phyloP scores from a whole-genome alignment of 2,329 filamentous ascomycete genomes.

The Monosporascus ibericus region DNA sequence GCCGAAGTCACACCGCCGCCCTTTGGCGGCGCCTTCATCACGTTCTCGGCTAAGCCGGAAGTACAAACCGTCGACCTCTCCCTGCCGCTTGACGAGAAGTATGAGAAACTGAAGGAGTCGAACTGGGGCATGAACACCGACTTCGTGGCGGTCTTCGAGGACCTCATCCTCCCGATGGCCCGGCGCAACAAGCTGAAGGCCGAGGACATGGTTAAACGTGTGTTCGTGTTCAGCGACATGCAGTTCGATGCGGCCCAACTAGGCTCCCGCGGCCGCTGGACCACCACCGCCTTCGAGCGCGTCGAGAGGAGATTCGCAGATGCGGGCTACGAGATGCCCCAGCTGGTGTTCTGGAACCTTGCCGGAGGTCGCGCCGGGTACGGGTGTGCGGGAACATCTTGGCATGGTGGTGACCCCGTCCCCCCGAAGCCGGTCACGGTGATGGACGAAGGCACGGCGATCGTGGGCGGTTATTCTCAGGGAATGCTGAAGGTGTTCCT shows the following conservation, averaged over 20 bases:
- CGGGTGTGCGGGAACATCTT: background rate
- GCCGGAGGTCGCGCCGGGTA: slow-evolving; percentile 32
- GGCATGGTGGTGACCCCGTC: slow-evolving; percentile 16
- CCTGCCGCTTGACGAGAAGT: slow-evolving; percentile 35
- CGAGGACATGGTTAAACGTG: slow-evolving; percentile 54
- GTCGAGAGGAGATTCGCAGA: slow-evolving; percentile 38
- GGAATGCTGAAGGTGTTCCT: slow-evolving; percentile 53
- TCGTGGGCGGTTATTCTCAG: slow-evolving; percentile 53
- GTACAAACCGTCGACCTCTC: slow-evolving; percentile 35
- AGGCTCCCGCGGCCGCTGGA: slow-evolving; percentile 24
- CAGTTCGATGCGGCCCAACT: slow-evolving; percentile 42
- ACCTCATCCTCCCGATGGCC: slow-evolving; percentile 49
- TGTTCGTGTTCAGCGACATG: slow-evolving; percentile 59
- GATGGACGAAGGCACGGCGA: slow-evolving; percentile 36
- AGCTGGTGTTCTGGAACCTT: slow-evolving; percentile 57
- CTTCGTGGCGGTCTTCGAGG: slow-evolving; percentile 48
- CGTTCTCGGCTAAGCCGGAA: slow-evolving; percentile 37
- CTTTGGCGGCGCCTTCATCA: slow-evolving; percentile 50
- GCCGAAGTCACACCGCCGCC: slow-evolving; percentile 46
- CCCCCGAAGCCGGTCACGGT: slow-evolving; percentile 44
- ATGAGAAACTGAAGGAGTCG: slow-evolving; percentile 20
- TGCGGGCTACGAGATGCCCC: slow-evolving; percentile 51
- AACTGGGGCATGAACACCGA: slow-evolving; percentile 42
- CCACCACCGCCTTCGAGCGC: slow-evolving; percentile 41
- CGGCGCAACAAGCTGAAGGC: slow-evolving; percentile 40